Conservation (phyloP, 441 rosid species). For the Isatis lusitanica region DNA sequence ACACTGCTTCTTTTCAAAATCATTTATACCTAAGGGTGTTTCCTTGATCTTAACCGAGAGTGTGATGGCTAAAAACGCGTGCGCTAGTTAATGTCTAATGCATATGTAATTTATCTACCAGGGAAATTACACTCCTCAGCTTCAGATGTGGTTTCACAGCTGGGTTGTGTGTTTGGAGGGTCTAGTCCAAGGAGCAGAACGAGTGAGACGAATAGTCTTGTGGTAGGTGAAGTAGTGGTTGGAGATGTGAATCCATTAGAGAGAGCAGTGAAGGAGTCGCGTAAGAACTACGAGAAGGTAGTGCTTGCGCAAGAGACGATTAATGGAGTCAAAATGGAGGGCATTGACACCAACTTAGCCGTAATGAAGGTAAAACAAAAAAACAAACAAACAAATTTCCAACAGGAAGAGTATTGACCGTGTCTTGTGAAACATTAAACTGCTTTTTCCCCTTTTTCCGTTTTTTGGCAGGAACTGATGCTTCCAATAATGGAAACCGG, state of each 20-base stretch:
- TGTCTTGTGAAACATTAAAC: background rate
- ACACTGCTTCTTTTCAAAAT: conserved; percentile 13
- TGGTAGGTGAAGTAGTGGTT: conserved; percentile 78
- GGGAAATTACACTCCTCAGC: conserved; percentile 58
- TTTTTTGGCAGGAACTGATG: conserved; percentile 65
- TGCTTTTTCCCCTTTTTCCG: background rate
- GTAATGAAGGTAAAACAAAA: conserved; percentile 75
- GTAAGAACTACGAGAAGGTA: conserved; percentile 66
- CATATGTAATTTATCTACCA: conserved; percentile 31
- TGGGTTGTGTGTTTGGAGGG: conserved; percentile 66
- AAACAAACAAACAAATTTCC: background rate
- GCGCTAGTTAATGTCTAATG: background rate
- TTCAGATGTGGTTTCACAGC: conserved; percentile 64
- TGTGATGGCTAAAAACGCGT: background rate
- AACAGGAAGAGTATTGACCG: background rate
- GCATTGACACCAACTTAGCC: conserved; percentile 87
- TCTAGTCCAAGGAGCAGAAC: conserved; percentile 50
- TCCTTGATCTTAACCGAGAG: conserved; percentile 16
- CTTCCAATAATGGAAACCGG: conserved; percentile 67
- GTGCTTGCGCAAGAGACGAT: conserved; percentile 74
- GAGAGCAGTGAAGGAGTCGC: conserved; percentile 71
- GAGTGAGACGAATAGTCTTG: conserved; percentile 43
- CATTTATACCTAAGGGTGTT: background rate
- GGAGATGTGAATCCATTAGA: conserved; percentile 79
- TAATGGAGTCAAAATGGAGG: conserved; percentile 83